Percentiles rank a stretch among this genome's conserved stretches.
Conservation (phyloP, 148 eudicot genomes). For the Linanthus parryae region DNA sequence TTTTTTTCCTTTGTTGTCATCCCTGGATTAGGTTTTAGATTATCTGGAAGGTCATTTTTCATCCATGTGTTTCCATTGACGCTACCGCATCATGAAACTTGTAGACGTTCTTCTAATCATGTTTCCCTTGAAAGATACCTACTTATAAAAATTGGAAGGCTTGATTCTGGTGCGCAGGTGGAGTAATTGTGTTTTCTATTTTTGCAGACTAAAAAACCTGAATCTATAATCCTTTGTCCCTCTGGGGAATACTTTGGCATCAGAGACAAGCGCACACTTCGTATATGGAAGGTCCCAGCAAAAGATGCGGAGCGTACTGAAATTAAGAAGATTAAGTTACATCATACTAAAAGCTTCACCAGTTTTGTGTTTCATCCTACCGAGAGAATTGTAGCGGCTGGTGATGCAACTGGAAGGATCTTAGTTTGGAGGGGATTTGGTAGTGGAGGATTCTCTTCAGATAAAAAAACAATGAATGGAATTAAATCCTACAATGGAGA, state of each 20-base stretch:
- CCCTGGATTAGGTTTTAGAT: too few relatives aligned
- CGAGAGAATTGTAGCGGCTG: slow-evolving; percentile 74
- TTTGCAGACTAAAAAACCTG: slow-evolving; percentile 60
- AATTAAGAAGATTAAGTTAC: slow-evolving; percentile 57
- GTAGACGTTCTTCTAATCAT: too few relatives aligned
- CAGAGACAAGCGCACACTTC: slow-evolving; percentile 43
- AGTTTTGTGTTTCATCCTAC: slow-evolving; percentile 85
- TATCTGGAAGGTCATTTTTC: too few relatives aligned
- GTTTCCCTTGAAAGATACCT: too few relatives aligned
- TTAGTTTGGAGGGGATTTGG: slow-evolving; percentile 92
- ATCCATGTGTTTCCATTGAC: too few relatives aligned
- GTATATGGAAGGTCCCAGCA: slow-evolving; percentile 75
- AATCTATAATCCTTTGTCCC: slow-evolving; percentile 40
- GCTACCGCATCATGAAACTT: too few relatives aligned
- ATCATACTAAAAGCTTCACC: slow-evolving; percentile 62
- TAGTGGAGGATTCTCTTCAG: slow-evolving; percentile 21
- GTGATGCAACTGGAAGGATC: slow-evolving; percentile 88
- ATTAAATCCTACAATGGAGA: slow-evolving; percentile 26
- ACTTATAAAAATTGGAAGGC: too few relatives aligned
- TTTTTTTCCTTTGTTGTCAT: too few relatives aligned
- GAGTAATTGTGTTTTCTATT: not conserved
- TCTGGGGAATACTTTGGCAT: slow-evolving; percentile 69
- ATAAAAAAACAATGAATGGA: slow-evolving; percentile 23
- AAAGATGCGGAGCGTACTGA: slow-evolving; percentile 40
- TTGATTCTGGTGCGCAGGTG: not conserved